Evolutionary conservation across 345 rosid genomes (phyloP).

Genomic region (Citrus sp.): DNA sequence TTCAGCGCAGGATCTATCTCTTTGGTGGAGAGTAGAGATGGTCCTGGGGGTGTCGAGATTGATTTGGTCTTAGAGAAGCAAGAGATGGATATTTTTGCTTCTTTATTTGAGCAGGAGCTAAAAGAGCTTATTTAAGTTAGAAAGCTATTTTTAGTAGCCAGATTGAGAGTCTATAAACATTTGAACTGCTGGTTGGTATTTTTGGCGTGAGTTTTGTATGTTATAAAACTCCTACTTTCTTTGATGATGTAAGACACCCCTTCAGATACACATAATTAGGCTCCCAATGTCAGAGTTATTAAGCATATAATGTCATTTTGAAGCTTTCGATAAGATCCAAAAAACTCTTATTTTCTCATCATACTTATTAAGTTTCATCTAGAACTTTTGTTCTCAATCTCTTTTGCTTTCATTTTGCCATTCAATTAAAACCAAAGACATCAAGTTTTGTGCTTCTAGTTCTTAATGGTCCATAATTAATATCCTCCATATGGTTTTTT

Average conservation of each 20-base stretch:
- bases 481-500: background rate
- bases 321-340: background rate
- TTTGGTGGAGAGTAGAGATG: background rate
- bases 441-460: background rate
- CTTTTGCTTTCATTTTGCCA: too few relatives aligned
- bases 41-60: constrained; percentile 12
- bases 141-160: background rate
- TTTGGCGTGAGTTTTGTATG: background rate
- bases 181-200: background rate
- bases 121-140: background rate
- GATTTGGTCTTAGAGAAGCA: constrained; percentile 21
- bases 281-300: background rate
- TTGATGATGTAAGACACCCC: background rate
- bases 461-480: background rate
- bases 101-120: constrained; percentile 7
- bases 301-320: background rate
- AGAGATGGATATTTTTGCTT: constrained; percentile 12
- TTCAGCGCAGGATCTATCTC: constrained; percentile 13
- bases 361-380: too few relatives aligned
- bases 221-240: background rate
- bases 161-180: background rate
- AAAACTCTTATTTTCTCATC: background rate
- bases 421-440: background rate
- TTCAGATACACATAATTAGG: background rate
- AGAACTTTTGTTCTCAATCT: too few relatives aligned